Conservation (phyloP, 2,329 filamentous ascomycete species). For the Colletotrichum sp. region DNA sequence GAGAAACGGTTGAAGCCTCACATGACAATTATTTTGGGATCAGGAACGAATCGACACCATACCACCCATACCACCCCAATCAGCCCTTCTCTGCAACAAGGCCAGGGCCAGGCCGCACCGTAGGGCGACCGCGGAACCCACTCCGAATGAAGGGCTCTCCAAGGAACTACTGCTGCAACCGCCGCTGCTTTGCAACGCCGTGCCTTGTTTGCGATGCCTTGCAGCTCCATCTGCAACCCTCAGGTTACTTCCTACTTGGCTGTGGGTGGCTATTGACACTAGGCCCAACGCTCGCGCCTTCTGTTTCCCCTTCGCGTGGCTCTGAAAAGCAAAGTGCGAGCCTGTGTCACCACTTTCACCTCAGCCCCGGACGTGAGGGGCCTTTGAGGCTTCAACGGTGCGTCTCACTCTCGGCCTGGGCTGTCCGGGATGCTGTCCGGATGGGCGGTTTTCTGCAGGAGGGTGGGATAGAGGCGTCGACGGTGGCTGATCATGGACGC, state of each 20-base stretch:
- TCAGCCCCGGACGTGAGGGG: neutral
- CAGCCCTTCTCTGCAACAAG: neutral
- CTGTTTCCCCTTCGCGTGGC: neutral
- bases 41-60: neutral
- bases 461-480: neutral
- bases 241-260: neutral
- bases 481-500: constrained; percentile 4
- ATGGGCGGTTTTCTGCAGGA: neutral
- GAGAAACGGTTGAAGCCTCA: neutral
- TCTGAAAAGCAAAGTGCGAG: neutral
- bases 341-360: neutral
- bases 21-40: neutral
- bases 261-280: neutral
- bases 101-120: neutral
- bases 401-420: constrained; percentile 9
- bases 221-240: neutral
- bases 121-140: neutral
- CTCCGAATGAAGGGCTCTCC: neutral
- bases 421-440: neutral
- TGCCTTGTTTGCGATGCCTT: neutral
- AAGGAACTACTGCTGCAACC: neutral
- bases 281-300: neutral
- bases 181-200: neutral
- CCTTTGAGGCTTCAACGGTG: constrained; percentile 8
- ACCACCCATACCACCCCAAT: neutral